Base-by-base conservation (phyloP, 306 rosid species). In the Casuarina cunninghamiana region DNA sequence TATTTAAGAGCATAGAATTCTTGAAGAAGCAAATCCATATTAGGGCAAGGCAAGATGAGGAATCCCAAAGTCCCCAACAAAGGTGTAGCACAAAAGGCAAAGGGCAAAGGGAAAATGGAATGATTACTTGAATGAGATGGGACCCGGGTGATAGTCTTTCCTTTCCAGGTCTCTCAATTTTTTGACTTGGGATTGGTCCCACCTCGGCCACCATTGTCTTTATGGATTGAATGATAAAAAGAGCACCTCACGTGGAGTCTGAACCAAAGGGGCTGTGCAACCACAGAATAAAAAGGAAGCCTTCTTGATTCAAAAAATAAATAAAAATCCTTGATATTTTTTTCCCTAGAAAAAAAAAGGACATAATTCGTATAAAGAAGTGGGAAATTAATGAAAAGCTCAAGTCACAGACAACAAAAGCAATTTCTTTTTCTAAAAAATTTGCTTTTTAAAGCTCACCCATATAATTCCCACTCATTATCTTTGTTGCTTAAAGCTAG, bases 191-290 rank as follows among this genome's bases (percentile, higher is more conserved):
- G 84, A 89, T 82, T 54, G 96, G 95, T 70, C 96, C 97, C 96
- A 87, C 87, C n/a, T 77, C 54, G 88, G 86, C 91, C 97, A 84
- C 96, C 96, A 86, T 80, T 88, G 94, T 91, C 96, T 92, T 91
- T 89, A 86, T 87, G 94, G 93, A 89, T 90, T 94, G 89, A 94
- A 94, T 90, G 82, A 90, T 91, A 88, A 87, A 94, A 93, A 86
- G 94, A 90, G 98, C 99, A 91, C 91, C 99, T 91, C 99, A 95
- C 98, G 97, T 95, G 99, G 99, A 88, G 75, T 90, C 98, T 93
- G 98, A 93, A 85, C 93, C 94, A 90, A 89, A 88, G 90, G 87
- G 78, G 42, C 96, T 89, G 97, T 89, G 93, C 96, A 87, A 84
- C 97, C 98, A 93, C 91, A 84, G 86, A 83, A 75, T 66, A 81